Percentiles rank a stretch among this genome's conserved stretches.
These are phyloP conservation scores for Rhamnella rubrinervis DNA, from an alignment of 331 rosid species.

Conservation along the genomic window DNA sequence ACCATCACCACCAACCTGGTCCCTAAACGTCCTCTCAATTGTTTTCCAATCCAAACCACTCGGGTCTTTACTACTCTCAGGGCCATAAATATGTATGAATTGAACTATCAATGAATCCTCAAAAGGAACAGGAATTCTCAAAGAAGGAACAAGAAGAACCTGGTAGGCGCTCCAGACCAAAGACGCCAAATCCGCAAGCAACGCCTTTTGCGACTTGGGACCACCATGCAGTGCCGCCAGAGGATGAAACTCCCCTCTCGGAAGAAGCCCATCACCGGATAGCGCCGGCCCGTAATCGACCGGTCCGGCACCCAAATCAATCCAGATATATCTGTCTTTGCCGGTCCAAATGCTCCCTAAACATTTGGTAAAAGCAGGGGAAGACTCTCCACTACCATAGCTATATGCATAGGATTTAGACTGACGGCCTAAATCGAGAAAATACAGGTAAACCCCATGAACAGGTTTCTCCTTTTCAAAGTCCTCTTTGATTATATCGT, in stretches of 20 bases:
- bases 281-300: conserved; percentile 88
- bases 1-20: conserved; percentile 42
- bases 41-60: conserved; percentile 66
- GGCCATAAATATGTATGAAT: conserved; percentile 59
- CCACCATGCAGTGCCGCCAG: conserved; percentile 70
- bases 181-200: conserved; percentile 75
- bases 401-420: conserved; percentile 72
- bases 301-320: conserved; percentile 89
- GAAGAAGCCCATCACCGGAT: conserved; percentile 85
- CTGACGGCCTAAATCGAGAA: conserved; percentile 55
- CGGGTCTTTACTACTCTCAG: conserved; percentile 35
- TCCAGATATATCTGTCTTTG: conserved; percentile 67
- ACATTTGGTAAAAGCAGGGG: conserved; percentile 71
- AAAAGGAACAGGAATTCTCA: conserved; percentile 77
- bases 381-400: conserved; percentile 66
- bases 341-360: conserved; percentile 79
- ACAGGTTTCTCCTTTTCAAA: conserved; percentile 51
- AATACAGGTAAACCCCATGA: conserved; percentile 62
- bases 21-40: conserved; percentile 61
- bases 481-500: conserved; percentile 45
- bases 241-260: conserved; percentile 87
- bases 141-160: conserved; percentile 77
- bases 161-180: conserved; percentile 78
- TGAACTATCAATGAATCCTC: conserved; percentile 69
- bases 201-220: conserved; percentile 61